These are phyloP conservation scores for Trametes polyzona DNA, from an alignment of 1,284 basidiomycete genomes.

Conservation along the genomic window DNA sequence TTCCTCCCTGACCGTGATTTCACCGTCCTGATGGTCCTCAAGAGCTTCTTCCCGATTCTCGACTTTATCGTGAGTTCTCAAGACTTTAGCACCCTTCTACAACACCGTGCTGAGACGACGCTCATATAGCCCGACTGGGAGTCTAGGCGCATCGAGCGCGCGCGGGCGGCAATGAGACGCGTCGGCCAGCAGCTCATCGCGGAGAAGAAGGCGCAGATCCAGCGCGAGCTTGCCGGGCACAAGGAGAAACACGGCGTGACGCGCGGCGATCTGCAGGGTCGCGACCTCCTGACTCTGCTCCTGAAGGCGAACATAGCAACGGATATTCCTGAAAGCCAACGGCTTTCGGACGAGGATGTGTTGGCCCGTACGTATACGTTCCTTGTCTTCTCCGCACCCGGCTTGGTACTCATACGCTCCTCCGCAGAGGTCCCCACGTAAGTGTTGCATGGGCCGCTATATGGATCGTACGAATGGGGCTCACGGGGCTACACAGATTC, in stretches of 20 bases:
- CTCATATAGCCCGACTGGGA: slow-evolving; percentile 4
- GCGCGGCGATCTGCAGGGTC: slow-evolving; percentile 24
- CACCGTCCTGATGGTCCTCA: slow-evolving; percentile 9
- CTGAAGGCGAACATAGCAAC: slow-evolving; percentile 53
- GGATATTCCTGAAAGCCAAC: slow-evolving; percentile 46
- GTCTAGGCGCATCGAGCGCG: slow-evolving; percentile 1
- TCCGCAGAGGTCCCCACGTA: slow-evolving; percentile 37
- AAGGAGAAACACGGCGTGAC: slow-evolving; percentile 14
- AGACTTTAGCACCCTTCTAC: too few species aligned
- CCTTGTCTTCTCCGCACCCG: background rate
- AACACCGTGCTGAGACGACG: background rate
- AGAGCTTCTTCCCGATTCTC: slow-evolving; percentile 15
- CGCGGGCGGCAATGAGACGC: slow-evolving; percentile 34
- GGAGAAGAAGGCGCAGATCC: slow-evolving; percentile 43
- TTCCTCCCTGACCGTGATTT: slow-evolving; percentile 5
- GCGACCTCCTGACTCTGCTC: slow-evolving; percentile 39
- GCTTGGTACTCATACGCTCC: slow-evolving; percentile 29
- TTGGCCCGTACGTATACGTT: slow-evolving; percentile 48
- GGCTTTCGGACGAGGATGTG: slow-evolving; percentile 57
- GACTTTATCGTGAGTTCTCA: slow-evolving; percentile 26
- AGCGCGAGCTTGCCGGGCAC: background rate
- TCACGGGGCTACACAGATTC: slow-evolving; percentile 30
- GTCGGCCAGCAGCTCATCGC: slow-evolving; percentile 44
- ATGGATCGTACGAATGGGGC: too few species aligned
- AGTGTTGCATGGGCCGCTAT: slow-evolving; percentile 55